Evolutionary conservation across 345 rosid genomes (phyloP).

Genomic region (Anacardium occidentale): DNA sequence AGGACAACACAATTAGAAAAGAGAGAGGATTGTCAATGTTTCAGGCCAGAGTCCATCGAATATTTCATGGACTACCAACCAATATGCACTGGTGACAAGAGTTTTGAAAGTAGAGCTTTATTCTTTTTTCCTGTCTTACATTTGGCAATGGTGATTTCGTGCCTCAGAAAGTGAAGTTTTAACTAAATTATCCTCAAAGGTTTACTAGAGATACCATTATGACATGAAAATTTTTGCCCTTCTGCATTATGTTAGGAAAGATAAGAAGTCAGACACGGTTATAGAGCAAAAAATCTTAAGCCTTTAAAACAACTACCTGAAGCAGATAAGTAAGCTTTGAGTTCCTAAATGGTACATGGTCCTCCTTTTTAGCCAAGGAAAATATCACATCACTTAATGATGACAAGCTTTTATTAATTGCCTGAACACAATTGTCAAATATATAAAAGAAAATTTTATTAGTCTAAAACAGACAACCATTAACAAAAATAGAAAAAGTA

Average conservation of each 20-base stretch:
- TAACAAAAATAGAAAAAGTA: neutral
- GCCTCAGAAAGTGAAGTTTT: neutral
- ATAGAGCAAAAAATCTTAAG: neutral
- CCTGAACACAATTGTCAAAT: slow-evolving; percentile 40
- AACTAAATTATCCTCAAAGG: slow-evolving; percentile 4
- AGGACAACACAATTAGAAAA: neutral
- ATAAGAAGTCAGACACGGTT: too few relatives aligned
- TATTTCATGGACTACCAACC: neutral
- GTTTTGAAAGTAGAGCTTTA: neutral
- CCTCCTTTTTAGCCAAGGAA: slow-evolving; percentile 90
- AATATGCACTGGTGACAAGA: neutral
- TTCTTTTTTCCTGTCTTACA: neutral
- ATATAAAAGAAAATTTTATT: neutral
- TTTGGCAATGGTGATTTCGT: neutral
- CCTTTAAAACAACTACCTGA: slow-evolving; percentile 52
- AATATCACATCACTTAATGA: slow-evolving; percentile 89
- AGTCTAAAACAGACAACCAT: neutral
- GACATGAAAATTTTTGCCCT: neutral
- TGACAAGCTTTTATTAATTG: slow-evolving; percentile 91
- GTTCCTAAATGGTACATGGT: slow-evolving; percentile 86
- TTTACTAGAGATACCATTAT: neutral
- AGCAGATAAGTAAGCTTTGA: slow-evolving; percentile 97
- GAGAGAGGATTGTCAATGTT: neutral
- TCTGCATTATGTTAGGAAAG: neutral
- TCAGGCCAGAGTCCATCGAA: neutral